These are phyloP conservation scores for Pinus tabuliformis DNA, from an alignment of 75 land plant genomes.

Conservation along the genomic window DNA sequence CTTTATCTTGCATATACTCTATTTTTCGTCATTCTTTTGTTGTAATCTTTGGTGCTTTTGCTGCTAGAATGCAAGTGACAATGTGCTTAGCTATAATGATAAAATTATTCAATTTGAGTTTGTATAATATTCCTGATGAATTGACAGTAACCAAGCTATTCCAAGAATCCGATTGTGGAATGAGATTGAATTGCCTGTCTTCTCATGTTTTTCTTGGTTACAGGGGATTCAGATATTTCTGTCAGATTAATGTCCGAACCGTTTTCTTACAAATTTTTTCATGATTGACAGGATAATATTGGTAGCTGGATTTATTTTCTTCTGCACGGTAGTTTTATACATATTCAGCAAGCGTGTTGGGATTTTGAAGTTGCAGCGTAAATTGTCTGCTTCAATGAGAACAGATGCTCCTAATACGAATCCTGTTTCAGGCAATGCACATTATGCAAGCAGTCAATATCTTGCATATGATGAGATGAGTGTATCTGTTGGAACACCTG, in stretches of 20 bases:
- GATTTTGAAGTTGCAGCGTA: slow-evolving; percentile 43
- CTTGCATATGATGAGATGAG: too few species aligned
- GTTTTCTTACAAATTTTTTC: not conserved
- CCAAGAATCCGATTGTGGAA: not conserved
- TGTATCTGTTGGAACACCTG: too few species aligned
- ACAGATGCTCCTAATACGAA: slow-evolving; percentile 10
- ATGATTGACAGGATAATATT: slow-evolving; percentile 41
- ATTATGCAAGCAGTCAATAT: too few species aligned
- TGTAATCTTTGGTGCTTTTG: not conserved
- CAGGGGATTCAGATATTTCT: not conserved
- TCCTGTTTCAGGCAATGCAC: not conserved
- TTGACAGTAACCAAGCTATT: not conserved
- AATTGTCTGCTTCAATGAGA: slow-evolving; percentile 23
- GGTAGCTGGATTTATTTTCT: slow-evolving; percentile 51
- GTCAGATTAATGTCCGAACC: not conserved
- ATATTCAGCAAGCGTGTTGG: slow-evolving; percentile 68
- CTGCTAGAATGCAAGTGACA: not conserved
- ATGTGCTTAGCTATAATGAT: not conserved
- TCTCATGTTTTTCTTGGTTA: not conserved
- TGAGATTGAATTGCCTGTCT: not conserved
- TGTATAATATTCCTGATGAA: not conserved
- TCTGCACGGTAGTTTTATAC: slow-evolving; percentile 52
- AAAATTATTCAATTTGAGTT: not conserved
- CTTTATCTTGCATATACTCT: not conserved
- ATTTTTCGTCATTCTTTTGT: not conserved